Conservation (phyloP, 352 stramenopile genomes). For the Globisporangium parvum region DNA sequence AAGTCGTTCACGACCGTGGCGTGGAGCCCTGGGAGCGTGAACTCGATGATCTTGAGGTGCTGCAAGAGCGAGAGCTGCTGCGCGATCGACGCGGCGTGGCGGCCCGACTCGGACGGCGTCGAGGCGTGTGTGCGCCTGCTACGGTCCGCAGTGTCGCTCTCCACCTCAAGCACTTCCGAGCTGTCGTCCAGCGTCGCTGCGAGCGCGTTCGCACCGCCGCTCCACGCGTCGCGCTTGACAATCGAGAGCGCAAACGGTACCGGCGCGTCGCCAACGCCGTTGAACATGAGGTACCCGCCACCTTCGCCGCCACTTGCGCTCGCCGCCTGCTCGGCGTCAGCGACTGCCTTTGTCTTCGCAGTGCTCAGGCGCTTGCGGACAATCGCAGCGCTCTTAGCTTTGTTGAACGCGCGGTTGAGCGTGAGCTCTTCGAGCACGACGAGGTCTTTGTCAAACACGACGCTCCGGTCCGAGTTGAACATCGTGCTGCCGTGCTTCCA, state of each 20-base stretch:
- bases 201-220: conserved; percentile 4
- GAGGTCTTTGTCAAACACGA: conserved; percentile 69
- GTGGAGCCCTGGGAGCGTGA: conserved; percentile 69
- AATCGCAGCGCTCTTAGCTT: conserved; percentile 49
- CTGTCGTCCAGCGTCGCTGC: conserved; percentile 3
- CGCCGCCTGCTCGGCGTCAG: conserved; percentile 23
- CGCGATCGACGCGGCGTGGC: conserved; percentile 5
- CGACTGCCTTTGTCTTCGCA: conserved; percentile 17
- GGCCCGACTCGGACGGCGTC: no score
- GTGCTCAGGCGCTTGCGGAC: conserved; percentile 12
- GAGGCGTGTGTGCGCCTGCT: no score
- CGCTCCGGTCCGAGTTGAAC: conserved; percentile 77
- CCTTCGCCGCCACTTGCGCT: conserved; percentile 39
- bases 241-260: conserved; percentile 75
- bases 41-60: conserved; percentile 72
- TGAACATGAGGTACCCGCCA: conserved; percentile 85
- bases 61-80: conserved; percentile 32
- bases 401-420: conserved; percentile 73
- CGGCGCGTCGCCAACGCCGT: conserved; percentile 74
- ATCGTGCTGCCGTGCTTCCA: conserved; percentile 79
- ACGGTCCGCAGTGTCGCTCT: not conserved
- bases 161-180: not conserved
- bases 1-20: conserved; percentile 85
- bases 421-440: conserved; percentile 80
- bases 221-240: conserved; percentile 24